Base-by-base conservation (phyloP, 106 monocot genomes). In the Amphibolis antarctica region DNA sequence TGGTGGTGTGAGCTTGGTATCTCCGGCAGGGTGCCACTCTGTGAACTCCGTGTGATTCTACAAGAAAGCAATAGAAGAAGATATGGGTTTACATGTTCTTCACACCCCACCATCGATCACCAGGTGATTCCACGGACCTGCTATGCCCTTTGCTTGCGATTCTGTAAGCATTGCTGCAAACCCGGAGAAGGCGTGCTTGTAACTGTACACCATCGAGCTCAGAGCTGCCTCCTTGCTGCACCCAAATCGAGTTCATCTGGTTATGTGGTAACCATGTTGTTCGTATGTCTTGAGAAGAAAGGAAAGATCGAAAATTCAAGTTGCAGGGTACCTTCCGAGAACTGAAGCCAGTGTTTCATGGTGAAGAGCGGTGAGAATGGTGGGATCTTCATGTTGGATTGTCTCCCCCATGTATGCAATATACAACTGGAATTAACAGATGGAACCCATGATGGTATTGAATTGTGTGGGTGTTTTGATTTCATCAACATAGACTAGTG, bases 131-230 rank as follows among this genome's bases (percentile, higher is more conserved):
- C n/a, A n/a, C 48, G 12, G 48, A 71, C 82, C 63, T 49, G 71
- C 62, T 18, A 78, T 1, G 31, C 24, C 1, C 27, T 67, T 46
- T 21, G 78, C 78, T 45, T 78, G 78, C 3, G 74, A 55, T 1
- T 82, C 79, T 0, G 75, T 83, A 10, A 83, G 75, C 68, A 64
- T 72, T 3, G 83, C 83, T 1, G 83, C 66, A 22, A 83, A 83
- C 6, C 83, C 83, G 0, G 83, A 83, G 28, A 83, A 83, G 3
- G 75, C 83, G 61, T 83, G 79, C 47, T 72, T 83, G 72, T 83
- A 83, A 60, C 71, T 82, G 71, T 78, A 72, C 1, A 79, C 43
- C 0, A 82, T 78, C 0, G 82, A 78, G 1, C 1, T 24, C 13
- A 69, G 24, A 27, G 83, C 75, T 29, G 53, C 52, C 5, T 82